Percentiles rank a stretch among this genome's conserved stretches.
Evolutionary conservation across 768 basidiomycete species (phyloP).

Genomic region (Albatrellus ellisii): DNA sequence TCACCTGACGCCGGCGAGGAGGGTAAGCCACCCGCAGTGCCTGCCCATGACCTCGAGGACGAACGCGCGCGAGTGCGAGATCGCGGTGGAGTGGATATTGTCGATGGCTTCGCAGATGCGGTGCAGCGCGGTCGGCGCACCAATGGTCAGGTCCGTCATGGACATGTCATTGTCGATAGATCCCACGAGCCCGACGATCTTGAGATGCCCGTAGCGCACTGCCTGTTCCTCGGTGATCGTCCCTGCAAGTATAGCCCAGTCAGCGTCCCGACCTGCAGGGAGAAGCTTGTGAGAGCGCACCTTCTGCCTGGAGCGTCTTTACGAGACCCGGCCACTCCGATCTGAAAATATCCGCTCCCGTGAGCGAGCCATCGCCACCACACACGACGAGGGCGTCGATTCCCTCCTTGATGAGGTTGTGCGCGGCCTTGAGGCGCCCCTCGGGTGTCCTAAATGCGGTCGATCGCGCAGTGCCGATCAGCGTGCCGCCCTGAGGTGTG

Average conservation of each 20-base stretch:
- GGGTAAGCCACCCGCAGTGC: constrained; percentile 97
- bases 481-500: constrained; percentile 65
- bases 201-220: constrained; percentile 66
- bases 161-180: constrained; percentile 99
- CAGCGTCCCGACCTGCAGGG: neutral
- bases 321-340: constrained; percentile 91
- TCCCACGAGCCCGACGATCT: constrained; percentile 96
- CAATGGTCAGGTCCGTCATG: constrained; percentile 94
- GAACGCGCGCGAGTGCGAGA: constrained; percentile 93
- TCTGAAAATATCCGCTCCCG: constrained; percentile 89
- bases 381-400: constrained; percentile 96
- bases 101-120: constrained; percentile 97
- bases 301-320: constrained; percentile 45
- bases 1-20: constrained; percentile 84
- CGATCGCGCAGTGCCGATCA: constrained; percentile 90
- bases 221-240: constrained; percentile 67
- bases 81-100: constrained; percentile 94
- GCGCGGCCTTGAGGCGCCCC: constrained; percentile 79
- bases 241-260: constrained; percentile 24
- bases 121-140: constrained; percentile 89
- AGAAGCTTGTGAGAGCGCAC: constrained; percentile 23
- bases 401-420: constrained; percentile 90
- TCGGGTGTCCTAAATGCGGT: constrained; percentile 73
- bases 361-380: constrained; percentile 94
- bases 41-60: constrained; percentile 99